Conservation (phyloP, 2,329 filamentous ascomycete genomes). For the Penicillium palitans region DNA sequence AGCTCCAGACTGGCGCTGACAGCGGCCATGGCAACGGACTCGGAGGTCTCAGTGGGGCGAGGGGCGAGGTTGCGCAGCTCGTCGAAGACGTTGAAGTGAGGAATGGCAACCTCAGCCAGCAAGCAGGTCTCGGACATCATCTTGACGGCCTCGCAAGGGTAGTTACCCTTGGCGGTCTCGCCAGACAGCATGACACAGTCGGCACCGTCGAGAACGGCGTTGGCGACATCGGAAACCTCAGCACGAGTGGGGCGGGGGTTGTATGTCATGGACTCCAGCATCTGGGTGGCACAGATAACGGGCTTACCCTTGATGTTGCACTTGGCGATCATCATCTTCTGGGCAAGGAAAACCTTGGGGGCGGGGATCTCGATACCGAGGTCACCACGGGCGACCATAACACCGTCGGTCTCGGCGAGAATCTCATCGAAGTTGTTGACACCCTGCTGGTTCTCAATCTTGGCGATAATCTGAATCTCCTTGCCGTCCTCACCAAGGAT, state of each 20-base stretch:
- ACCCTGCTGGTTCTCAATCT: slow-evolving; percentile 99
- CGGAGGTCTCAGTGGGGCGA: slow-evolving; percentile 80
- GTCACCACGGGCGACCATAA: slow-evolving; percentile 99
- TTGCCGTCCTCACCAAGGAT: slow-evolving; percentile 89
- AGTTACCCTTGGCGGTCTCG: slow-evolving; percentile 96
- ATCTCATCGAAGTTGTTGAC: slow-evolving; percentile 99
- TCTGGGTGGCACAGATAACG: slow-evolving; percentile 97
- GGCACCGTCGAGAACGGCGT: slow-evolving; percentile 94
- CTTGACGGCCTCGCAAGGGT: slow-evolving; percentile 84
- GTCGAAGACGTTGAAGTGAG: slow-evolving; percentile 95
- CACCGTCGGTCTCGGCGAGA: slow-evolving; percentile 90
- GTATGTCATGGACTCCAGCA: slow-evolving; percentile 99
- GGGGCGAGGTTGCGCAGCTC: slow-evolving; percentile 83
- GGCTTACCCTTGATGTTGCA: slow-evolving; percentile 99
- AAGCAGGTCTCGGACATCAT: slow-evolving; percentile 99
- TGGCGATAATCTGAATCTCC: slow-evolving; percentile 99
- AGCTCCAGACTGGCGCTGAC: slow-evolving; percentile 94
- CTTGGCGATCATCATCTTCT: slow-evolving; percentile 99
- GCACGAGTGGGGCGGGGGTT: slow-evolving; percentile 97
- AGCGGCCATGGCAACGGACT: slow-evolving; percentile 96
- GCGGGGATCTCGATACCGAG: slow-evolving; percentile 98
- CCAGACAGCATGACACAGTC: slow-evolving; percentile 99
- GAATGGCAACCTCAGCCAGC: slow-evolving; percentile 94
- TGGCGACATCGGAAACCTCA: slow-evolving; percentile 97
- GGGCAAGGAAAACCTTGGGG: slow-evolving; percentile 96